phyloP scores from a whole-genome alignment of 306 rosid genomes.

The Acmispon strigosus region DNA sequence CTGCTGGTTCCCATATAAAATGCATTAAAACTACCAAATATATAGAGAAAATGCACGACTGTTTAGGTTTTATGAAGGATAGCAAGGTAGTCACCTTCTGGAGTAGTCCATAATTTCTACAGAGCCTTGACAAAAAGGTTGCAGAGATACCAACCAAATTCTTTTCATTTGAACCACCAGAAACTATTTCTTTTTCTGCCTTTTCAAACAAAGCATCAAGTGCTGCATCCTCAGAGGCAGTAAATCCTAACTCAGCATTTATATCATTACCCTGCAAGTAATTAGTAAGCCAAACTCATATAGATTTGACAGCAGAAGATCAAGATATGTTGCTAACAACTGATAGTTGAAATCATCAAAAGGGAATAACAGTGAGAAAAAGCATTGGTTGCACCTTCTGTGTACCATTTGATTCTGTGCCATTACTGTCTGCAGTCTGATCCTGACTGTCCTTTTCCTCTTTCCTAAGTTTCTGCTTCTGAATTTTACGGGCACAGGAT shows the following conservation, averaged over 20 bases:
- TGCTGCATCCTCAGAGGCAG: slow-evolving; percentile 91
- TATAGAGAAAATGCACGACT: slow-evolving; percentile 6
- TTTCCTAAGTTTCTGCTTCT: slow-evolving; percentile 59
- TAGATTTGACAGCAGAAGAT: background rate
- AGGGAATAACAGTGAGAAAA: background rate
- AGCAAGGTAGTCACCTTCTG: slow-evolving; percentile 60
- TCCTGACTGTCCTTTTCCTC: slow-evolving; percentile 44
- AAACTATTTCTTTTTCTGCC: slow-evolving; percentile 85
- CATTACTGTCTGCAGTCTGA: slow-evolving; percentile 40
- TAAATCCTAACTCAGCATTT: slow-evolving; percentile 80
- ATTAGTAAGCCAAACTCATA: background rate
- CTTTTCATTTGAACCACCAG: slow-evolving; percentile 54
- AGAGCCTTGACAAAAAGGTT: slow-evolving; percentile 72
- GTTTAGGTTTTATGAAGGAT: background rate
- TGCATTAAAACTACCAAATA: background rate
- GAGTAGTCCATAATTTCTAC: slow-evolving; percentile 79
- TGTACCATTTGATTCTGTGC: slow-evolving; percentile 31
- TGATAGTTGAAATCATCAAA: slow-evolving; percentile 1
- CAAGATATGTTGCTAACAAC: background rate
- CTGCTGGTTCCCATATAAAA: background rate
- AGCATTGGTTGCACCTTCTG: slow-evolving; percentile 46
- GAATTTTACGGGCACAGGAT: slow-evolving; percentile 78
- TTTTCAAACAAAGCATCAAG: slow-evolving; percentile 79
- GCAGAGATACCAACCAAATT: slow-evolving; percentile 76
- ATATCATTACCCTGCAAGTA: slow-evolving; percentile 66